Evolutionary conservation across 108 stramenopile species (phyloP).

Genomic region (Skeletonema grethae): DNA sequence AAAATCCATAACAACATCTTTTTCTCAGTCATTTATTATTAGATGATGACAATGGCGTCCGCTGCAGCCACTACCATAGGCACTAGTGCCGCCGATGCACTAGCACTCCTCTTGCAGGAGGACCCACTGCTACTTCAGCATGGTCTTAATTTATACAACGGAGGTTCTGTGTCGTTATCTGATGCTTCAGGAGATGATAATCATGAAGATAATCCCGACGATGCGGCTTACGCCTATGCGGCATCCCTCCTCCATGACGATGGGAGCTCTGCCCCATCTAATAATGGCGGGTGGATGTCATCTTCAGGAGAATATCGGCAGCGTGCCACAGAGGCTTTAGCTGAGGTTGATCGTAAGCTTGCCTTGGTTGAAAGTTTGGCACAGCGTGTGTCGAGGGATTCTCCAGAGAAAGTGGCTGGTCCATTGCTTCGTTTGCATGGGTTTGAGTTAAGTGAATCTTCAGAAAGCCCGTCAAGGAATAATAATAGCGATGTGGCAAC

Average conservation of each 20-base stretch:
- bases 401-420: constrained; percentile 78
- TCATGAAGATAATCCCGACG: constrained; percentile 17
- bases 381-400: constrained; percentile 69
- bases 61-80: constrained; percentile 9
- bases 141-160: constrained; percentile 37
- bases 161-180: background rate
- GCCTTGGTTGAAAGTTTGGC: constrained; percentile 79
- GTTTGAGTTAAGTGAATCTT: constrained; percentile 34
- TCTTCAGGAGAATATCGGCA: constrained; percentile 46
- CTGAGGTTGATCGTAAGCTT: constrained; percentile 80
- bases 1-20: no score
- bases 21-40: background rate
- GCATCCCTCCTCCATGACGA: constrained; percentile 64
- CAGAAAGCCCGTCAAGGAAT: background rate
- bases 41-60: background rate
- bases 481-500: constrained; percentile 27
- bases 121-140: constrained; percentile 68
- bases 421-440: constrained; percentile 77
- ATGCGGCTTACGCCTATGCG: constrained; percentile 70
- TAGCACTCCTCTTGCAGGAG: constrained; percentile 70
- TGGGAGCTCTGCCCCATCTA: background rate
- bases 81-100: constrained; percentile 59
- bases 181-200: constrained; percentile 2
- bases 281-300: constrained; percentile 33
- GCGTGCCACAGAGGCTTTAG: constrained; percentile 73